Percentiles rank a stretch among this genome's conserved stretches.
Evolutionary conservation across 345 rosid genomes (phyloP).

Genomic region (Tarenaya hassleriana): DNA sequence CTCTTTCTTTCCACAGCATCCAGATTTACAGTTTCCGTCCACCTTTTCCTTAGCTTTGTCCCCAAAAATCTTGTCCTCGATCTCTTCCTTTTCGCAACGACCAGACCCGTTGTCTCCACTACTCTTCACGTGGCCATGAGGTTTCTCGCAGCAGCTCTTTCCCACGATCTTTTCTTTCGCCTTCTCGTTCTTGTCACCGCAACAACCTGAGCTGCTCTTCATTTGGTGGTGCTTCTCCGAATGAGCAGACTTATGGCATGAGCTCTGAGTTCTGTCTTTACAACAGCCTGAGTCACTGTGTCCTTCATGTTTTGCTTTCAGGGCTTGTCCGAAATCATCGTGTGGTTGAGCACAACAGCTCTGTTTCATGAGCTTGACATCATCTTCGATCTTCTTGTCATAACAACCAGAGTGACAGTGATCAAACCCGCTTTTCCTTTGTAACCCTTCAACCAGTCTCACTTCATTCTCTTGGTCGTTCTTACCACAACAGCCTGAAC

Average conservation of each 20-base stretch:
- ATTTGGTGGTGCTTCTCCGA: slow-evolving; percentile 8
- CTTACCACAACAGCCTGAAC: slow-evolving; percentile 26
- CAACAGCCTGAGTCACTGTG: slow-evolving; percentile 3
- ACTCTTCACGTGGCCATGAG: slow-evolving; percentile 6
- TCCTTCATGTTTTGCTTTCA: no score
- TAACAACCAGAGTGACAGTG: slow-evolving; percentile 25
- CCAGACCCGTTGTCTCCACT: slow-evolving; percentile 3
- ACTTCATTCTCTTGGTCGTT: slow-evolving; percentile 21
- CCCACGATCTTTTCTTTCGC: slow-evolving; percentile 11
- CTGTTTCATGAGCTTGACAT: slow-evolving; percentile 16
- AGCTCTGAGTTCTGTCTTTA: slow-evolving; percentile 12
- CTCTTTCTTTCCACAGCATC: slow-evolving; percentile 11
- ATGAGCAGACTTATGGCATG: slow-evolving; percentile 29
- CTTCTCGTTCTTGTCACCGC: slow-evolving; percentile 18
- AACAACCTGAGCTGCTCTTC: slow-evolving; percentile 12
- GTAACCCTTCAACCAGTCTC: slow-evolving; percentile 4
- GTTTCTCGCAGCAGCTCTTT: slow-evolving; percentile 22
- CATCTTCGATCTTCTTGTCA: slow-evolving; percentile 16
- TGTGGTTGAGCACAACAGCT: neutral
- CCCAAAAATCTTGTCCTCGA: no score
- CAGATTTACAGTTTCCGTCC: slow-evolving; percentile 11
- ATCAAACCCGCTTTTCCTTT: slow-evolving; percentile 6
- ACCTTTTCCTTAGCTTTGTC: no score
- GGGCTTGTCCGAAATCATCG: no score
- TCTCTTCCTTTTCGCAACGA: neutral